phyloP scores from a whole-genome alignment of 1,284 basidiomycete genomes.

The Pisolithus thermaeus region DNA sequence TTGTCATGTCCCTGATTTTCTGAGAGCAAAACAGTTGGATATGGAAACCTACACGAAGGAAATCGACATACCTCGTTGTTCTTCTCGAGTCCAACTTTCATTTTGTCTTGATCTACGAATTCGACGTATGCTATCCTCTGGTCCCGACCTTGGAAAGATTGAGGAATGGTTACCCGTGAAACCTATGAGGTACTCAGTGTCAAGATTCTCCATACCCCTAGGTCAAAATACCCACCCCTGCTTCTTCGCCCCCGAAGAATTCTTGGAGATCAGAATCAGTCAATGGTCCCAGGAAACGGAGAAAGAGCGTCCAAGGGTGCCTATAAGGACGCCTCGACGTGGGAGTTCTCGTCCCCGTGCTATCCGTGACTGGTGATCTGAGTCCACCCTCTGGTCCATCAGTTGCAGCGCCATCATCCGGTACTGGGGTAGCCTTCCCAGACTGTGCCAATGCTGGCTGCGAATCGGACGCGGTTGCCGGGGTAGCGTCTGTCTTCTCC shows the following conservation, averaged over 20 bases:
- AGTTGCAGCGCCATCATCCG: slow-evolving; percentile 24
- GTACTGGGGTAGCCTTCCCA: slow-evolving; percentile 37
- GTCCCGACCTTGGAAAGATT: slow-evolving; percentile 38
- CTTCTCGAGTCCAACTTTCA: slow-evolving; percentile 71
- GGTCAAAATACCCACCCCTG: slow-evolving; percentile 42
- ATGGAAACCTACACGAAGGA: background rate
- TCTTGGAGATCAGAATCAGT: slow-evolving; percentile 67
- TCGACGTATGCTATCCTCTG: slow-evolving; percentile 76
- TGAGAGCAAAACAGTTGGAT: slow-evolving; percentile 23
- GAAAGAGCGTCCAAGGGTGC: slow-evolving; percentile 82
- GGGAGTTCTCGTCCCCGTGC: slow-evolving; percentile 60
- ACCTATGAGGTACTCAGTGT: slow-evolving; percentile 43
- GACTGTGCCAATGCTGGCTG: slow-evolving; percentile 28
- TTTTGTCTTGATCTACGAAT: slow-evolving; percentile 78
- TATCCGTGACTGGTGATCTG: slow-evolving; percentile 49
- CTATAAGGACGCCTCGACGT: slow-evolving; percentile 55
- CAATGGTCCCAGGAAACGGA: slow-evolving; percentile 58
- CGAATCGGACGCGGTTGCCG: slow-evolving; percentile 18
- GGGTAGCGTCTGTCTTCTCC: slow-evolving; percentile 24
- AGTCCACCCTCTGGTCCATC: slow-evolving; percentile 37
- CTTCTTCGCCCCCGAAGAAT: slow-evolving; percentile 67
- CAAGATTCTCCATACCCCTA: background rate
- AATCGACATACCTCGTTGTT: slow-evolving; percentile 55
- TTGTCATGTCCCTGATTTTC: slow-evolving; percentile 61
- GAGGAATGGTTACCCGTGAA: slow-evolving; percentile 63